These are phyloP conservation scores for Neonectria magnoliae DNA, from an alignment of 2,329 filamentous ascomycete species.

Conservation along the genomic window DNA sequence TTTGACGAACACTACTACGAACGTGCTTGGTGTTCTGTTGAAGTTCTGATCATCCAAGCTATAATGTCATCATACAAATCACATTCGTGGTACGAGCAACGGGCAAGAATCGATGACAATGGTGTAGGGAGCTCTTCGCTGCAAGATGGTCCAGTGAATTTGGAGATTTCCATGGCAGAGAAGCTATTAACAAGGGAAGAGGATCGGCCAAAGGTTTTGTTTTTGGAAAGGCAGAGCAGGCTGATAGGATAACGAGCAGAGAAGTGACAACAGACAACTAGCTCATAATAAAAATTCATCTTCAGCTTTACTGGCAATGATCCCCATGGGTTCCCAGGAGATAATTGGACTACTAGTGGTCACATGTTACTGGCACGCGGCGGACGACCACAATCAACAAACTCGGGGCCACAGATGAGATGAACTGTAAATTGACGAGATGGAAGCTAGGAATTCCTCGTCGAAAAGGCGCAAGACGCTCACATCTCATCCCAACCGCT, in stretches of 20 bases:
- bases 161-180: conserved; percentile 22
- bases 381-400: too few relatives aligned
- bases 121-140: not conserved
- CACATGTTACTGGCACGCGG: too few relatives aligned
- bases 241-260: not conserved
- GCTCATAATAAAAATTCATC: too few relatives aligned
- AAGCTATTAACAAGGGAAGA: conserved; percentile 34
- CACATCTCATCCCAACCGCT: not conserved
- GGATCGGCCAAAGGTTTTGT: conserved; percentile 39
- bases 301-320: too few relatives aligned
- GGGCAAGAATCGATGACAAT: not conserved
- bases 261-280: too few relatives aligned
- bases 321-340: too few relatives aligned
- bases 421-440: too few relatives aligned
- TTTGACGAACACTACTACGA: conserved; percentile 47
- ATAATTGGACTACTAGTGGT: too few relatives aligned
- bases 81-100: conserved; percentile 48
- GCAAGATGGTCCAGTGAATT: conserved; percentile 13
- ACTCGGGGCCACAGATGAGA: too few relatives aligned
- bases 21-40: conserved; percentile 52
- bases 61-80: conserved; percentile 45
- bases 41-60: conserved; percentile 47
- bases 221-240: conserved; percentile 40
- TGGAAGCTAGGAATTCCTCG: not conserved
- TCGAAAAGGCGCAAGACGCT: not conserved